phyloP scores from a whole-genome alignment of 1,284 basidiomycete genomes.

The Hypsizygus ulmarius region DNA sequence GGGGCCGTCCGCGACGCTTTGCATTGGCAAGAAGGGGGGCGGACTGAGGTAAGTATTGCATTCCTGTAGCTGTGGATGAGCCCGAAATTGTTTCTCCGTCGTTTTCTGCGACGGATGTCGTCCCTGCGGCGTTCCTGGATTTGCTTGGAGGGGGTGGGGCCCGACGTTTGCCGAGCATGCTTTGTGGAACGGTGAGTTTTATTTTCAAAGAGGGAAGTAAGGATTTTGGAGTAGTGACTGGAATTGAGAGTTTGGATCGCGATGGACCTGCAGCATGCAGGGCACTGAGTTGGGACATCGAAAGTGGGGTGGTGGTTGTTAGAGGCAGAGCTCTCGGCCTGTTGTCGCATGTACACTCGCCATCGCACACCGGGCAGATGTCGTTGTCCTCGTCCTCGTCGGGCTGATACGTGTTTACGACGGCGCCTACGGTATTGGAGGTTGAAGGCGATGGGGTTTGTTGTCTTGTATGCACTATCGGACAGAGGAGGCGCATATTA shows the following conservation, averaged over 20 bases:
- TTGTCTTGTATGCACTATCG: conserved; percentile 54
- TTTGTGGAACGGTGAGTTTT: conserved; percentile 65
- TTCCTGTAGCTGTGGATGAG: conserved; percentile 12
- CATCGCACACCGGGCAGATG: conserved; percentile 84
- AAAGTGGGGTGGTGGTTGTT: conserved; percentile 18
- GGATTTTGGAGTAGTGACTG: conserved; percentile 20
- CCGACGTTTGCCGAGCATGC: conserved; percentile 42
- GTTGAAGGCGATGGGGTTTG: conserved; percentile 61
- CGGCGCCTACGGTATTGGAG: conserved; percentile 58
- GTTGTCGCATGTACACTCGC: conserved; percentile 71
- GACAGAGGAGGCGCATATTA: conserved; percentile 13
- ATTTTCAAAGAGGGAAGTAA: conserved; percentile 60
- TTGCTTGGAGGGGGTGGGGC: conserved; percentile 23
- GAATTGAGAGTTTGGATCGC: conserved; percentile 10
- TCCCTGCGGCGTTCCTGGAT: conserved; percentile 26
- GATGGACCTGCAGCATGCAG: conserved; percentile 17
- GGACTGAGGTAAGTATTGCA: conserved; percentile 12
- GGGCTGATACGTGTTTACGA: conserved; percentile 28
- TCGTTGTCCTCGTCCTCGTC: conserved; percentile 73
- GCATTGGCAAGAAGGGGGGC: conserved; percentile 25
- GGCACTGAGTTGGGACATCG: conserved; percentile 32
- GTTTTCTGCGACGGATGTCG: conserved; percentile 32
- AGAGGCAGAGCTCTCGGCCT: conserved; percentile 29
- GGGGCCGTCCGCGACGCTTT: conserved; percentile 55
- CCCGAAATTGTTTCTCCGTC: conserved; percentile 28